These are phyloP conservation scores for Penicillium sp. DNA, from an alignment of 2,329 filamentous ascomycete species.

Conservation along the genomic window DNA sequence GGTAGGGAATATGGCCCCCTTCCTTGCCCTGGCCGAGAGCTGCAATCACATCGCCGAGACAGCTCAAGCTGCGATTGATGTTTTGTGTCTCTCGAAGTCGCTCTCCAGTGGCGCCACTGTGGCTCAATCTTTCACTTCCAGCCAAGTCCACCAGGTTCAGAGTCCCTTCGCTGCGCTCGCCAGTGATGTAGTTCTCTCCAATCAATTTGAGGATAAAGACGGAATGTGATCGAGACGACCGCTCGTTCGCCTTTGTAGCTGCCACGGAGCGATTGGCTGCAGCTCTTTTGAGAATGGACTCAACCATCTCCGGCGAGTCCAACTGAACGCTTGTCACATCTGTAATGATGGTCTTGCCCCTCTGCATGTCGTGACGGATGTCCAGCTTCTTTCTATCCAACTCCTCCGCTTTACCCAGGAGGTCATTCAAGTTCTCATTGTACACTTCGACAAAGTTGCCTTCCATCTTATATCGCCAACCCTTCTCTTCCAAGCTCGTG, in stretches of 20 bases:
- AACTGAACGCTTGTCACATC: slow-evolving; percentile 79
- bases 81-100: slow-evolving; percentile 92
- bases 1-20: slow-evolving; percentile 83
- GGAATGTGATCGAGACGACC: slow-evolving; percentile 91
- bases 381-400: slow-evolving; percentile 84
- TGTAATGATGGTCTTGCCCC: slow-evolving; percentile 80
- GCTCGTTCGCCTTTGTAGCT: slow-evolving; percentile 95
- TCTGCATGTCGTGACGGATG: slow-evolving; percentile 82
- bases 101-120: slow-evolving; percentile 84
- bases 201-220: slow-evolving; percentile 84
- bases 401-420: slow-evolving; percentile 74
- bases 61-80: slow-evolving; percentile 94
- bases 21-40: slow-evolving; percentile 84
- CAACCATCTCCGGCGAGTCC: slow-evolving; percentile 78
- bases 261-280: slow-evolving; percentile 88
- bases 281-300: slow-evolving; percentile 78
- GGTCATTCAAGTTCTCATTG: slow-evolving; percentile 94
- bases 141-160: slow-evolving; percentile 96
- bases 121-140: slow-evolving; percentile 86
- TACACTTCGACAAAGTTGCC: slow-evolving; percentile 97
- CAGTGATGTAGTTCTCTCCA: slow-evolving; percentile 72
- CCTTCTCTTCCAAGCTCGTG: slow-evolving; percentile 81
- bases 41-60: slow-evolving; percentile 91
- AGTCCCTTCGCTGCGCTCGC: slow-evolving; percentile 86
- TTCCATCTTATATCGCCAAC: slow-evolving; percentile 93